Evolutionary conservation across 225 moss, liverwort and hornwort species (phyloP), one percentile per base, ranked within the genome.

Genomic region (Pseudisothecium myosuroides): DNA sequence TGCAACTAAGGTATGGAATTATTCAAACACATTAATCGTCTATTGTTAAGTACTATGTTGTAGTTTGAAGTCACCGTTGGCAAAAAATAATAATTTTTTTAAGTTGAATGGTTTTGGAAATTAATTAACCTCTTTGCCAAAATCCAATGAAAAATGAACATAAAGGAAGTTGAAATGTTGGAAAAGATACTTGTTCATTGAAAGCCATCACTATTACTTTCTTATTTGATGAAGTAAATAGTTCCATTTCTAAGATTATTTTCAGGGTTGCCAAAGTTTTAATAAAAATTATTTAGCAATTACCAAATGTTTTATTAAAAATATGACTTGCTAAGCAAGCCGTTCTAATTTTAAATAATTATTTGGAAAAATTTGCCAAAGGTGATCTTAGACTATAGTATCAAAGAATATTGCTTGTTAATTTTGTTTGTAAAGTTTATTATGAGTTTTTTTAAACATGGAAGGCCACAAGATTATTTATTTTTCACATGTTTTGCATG

Each of bases 1-100:
- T 69, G 88, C 87, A 87, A 83, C 34, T 19, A 80, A 93, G 94
- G 94, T 94, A 63, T 32, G 37, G 18, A 83, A 47, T 34, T 17
- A 26, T 52, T 22, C 1, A 32, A 34, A n/a, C 2, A 18, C 6
- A 31, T 21, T 31, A 81, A 17, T n/a, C 37, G 27, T 79, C 54
- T 56, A 58, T 56, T 2, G 2, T 55, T 36, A 8, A 24, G 3
- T 55, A 37, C 0, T 13, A 36, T 77, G 24, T 0, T 0, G 0
- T 54, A 12, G 50, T 1, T 0, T 54, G 4, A 54, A 2, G 5
- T 36, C 6, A 77, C 12, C 4, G 14, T 54, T 5, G 5, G 14
- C 1, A 2, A 75, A 10, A 34, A 52, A 76, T 14, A 52, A 76
- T 7, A 7, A 7, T 2, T 7, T 20, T 75, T 12, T 13, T 1